These are phyloP conservation scores for Escallonia rubra DNA, from an alignment of 129 eudicot genomes.

Conservation along the genomic window DNA sequence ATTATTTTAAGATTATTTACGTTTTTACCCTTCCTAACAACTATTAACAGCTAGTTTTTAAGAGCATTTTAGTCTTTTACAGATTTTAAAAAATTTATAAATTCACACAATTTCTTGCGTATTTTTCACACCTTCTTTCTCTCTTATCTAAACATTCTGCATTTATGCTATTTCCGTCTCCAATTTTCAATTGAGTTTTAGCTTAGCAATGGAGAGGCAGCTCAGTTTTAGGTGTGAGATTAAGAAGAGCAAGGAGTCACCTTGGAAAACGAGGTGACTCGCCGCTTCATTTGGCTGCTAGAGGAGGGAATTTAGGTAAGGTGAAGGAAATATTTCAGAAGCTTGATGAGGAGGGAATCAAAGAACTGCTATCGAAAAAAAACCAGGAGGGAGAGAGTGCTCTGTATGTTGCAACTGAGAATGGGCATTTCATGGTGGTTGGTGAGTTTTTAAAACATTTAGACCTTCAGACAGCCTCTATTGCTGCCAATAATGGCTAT, in stretches of 20 bases:
- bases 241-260: conserved; percentile 74
- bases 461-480: conserved; percentile 76
- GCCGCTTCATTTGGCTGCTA: conserved; percentile 74
- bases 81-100: too few species aligned
- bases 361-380: conserved; percentile 46
- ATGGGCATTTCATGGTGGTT: conserved; percentile 74
- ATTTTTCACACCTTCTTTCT: too few species aligned
- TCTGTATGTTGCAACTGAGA: conserved; percentile 84
- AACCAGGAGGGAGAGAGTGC: conserved; percentile 93
- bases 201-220: conserved; percentile 79
- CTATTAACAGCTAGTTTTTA: too few species aligned
- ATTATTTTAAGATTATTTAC: too few species aligned
- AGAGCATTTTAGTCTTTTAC: too few species aligned
- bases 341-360: conserved; percentile 33
- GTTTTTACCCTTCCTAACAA: too few species aligned
- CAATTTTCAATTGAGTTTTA: too few species aligned
- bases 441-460: conserved; percentile 68
- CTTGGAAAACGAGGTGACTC: conserved; percentile 90
- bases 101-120: too few species aligned
- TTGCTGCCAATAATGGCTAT: conserved; percentile 83
- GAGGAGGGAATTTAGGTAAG: conserved; percentile 71
- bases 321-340: conserved; percentile 65
- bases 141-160: too few species aligned
- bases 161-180: too few species aligned
- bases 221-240: conserved; percentile 76